phyloP scores from a whole-genome alignment of 805 yeast species.

The Lipomyces orientalis region DNA sequence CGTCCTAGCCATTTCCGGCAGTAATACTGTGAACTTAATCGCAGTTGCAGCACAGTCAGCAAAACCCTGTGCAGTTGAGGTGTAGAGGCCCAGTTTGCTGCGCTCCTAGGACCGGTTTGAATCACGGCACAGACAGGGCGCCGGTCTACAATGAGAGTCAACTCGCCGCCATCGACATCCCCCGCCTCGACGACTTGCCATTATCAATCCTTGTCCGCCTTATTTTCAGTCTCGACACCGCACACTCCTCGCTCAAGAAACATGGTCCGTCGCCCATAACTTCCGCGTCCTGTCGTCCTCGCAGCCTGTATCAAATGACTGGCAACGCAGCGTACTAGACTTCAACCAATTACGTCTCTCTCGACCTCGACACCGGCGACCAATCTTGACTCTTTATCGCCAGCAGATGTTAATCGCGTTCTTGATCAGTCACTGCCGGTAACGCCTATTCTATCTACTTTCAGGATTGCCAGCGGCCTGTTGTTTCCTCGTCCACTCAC shows the following conservation, averaged over 20 bases:
- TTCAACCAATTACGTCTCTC: background rate
- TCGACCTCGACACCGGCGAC: background rate
- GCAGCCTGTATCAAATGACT: background rate
- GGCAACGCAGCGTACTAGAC: background rate
- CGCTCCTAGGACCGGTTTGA: no score
- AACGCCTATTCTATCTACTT: background rate
- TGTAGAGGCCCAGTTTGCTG: no score
- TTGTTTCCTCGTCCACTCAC: background rate
- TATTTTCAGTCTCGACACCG: background rate
- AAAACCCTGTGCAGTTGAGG: no score
- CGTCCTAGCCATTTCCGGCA: no score
- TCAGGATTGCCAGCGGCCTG: background rate
- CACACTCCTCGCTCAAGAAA: background rate
- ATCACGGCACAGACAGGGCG: no score
- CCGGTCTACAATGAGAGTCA: no score
- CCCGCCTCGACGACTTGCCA: background rate
- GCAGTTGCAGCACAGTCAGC: no score
- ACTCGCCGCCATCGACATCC: background rate
- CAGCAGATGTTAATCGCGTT: background rate
- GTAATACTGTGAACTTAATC: no score
- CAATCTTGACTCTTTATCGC: background rate
- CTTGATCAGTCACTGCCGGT: background rate
- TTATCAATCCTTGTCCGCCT: background rate
- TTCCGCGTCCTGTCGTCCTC: background rate
- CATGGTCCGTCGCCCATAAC: background rate